Evolutionary conservation across 106 monocot genomes (phyloP).

Genomic region (Triglochin maritima): DNA sequence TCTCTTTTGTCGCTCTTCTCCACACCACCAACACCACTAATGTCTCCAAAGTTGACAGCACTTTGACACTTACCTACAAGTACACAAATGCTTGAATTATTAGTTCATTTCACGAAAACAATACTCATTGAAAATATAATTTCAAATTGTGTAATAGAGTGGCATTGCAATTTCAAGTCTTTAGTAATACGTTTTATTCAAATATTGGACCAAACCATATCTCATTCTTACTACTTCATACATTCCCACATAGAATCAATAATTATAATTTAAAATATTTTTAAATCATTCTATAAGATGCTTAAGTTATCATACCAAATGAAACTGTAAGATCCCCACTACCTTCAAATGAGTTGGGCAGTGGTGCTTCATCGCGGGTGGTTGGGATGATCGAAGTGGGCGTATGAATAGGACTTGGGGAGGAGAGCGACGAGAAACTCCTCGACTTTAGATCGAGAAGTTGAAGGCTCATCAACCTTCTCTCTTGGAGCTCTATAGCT

Average conservation of each 20-base stretch:
- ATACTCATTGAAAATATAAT: too few relatives aligned
- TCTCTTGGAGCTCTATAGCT: conserved; percentile 30
- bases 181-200: too few relatives aligned
- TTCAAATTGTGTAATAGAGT: too few relatives aligned
- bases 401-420: conserved; percentile 9
- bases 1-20: neutral
- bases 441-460: conserved; percentile 46
- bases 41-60: neutral
- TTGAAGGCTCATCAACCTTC: conserved; percentile 64
- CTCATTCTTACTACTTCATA: too few relatives aligned
- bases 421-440: conserved; percentile 7
- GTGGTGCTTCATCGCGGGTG: neutral
- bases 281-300: too few relatives aligned
- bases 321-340: neutral
- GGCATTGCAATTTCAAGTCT: too few relatives aligned
- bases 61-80: conserved; percentile 13
- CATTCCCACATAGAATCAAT: too few relatives aligned
- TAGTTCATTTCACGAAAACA: too few relatives aligned
- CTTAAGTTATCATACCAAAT: too few relatives aligned
- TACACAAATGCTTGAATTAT: neutral
- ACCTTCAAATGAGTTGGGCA: conserved; percentile 12
- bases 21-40: conserved; percentile 1
- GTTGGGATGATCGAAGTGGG: neutral
- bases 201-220: too few relatives aligned
- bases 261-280: too few relatives aligned